Conservation (phyloP, 257 asterid species). For the Fraxinus cuspidata region DNA sequence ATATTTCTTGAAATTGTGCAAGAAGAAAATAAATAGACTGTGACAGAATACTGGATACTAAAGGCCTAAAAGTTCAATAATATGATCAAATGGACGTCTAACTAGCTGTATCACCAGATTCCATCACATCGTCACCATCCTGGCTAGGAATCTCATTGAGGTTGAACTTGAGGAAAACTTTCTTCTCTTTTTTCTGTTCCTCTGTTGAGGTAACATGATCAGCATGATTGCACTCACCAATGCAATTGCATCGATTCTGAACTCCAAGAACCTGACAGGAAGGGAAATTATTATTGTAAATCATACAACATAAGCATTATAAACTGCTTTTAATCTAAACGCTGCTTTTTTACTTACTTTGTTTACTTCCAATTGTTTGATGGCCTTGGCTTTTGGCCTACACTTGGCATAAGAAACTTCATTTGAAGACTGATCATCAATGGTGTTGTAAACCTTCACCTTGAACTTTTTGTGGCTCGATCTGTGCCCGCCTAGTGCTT, state of each 20-base stretch:
- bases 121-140: constrained; percentile 4
- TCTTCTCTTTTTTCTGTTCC: neutral
- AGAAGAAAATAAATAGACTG: neutral
- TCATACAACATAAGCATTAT: constrained; percentile 8
- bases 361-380: neutral
- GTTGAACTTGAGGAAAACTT: constrained; percentile 25
- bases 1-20: neutral
- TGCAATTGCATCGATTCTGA: neutral
- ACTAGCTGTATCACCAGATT: neutral
- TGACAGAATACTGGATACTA: neutral
- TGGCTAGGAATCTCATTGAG: constrained; percentile 36
- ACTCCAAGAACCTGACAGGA: constrained; percentile 1
- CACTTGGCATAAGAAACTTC: neutral
- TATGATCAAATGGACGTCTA: neutral
- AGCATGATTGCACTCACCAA: neutral
- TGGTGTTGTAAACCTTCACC: constrained; percentile 26
- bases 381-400: neutral
- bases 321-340: neutral
- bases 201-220: neutral
- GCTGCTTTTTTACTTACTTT: neutral
- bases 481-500: constrained; percentile 55
- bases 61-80: neutral
- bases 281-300: constrained; percentile 20
- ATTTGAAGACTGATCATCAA: constrained; percentile 11
- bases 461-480: constrained; percentile 44